Base-by-base conservation (phyloP, 495 filamentous ascomycete species). In the Xylaria cubensis region DNA sequence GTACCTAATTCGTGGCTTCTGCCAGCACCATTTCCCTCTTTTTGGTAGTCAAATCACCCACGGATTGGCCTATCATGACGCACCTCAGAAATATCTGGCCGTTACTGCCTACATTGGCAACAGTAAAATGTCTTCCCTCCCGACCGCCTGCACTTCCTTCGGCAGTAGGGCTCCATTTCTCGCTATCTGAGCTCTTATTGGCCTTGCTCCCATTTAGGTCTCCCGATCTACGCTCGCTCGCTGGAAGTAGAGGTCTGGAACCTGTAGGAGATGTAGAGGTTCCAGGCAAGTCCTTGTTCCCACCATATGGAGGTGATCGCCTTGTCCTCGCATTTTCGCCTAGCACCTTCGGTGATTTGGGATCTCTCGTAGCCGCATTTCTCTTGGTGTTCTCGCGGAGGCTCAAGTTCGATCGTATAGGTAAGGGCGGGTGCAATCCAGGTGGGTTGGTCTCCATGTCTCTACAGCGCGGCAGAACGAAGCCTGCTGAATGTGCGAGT, bases 21-120 rank as follows among this genome's bases (percentile, higher is more conserved):
- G 7, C 68, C 15, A 32, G 41, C 21, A 13, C 46, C 59, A 29
- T 19, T 12, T 19, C 63, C 50, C 29, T 64, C 15, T 34, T 55
- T 15, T 29, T 1, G 15, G 48, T n/a, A 46, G 36, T 21, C 34
- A 55, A 13, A 12, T 44, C 12, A 17, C 17, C 32, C 15, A 15
- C 34, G 26, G 15, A n/a, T 48, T 36, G 21, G n/a, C 26, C n/a
- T 39, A 46, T 69, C 63, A 48, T 13, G 62, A 78, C 88, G 79
- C 92, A 97, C 95, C 95, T 93, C 71, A 98, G 83, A 80, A 96
- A 98, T 80, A 98, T 94, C 81, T 92, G 91, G 46, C 95, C 95
- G 84, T 96, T 95, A 78, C 94, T 93, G 59, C 94, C 95, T 69
- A 98, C 92, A 83, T 97, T 98, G 32, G 93, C 94, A 69, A 98